phyloP scores from a whole-genome alignment of 768 basidiomycete species.

The Macrolepiota dolichaula region DNA sequence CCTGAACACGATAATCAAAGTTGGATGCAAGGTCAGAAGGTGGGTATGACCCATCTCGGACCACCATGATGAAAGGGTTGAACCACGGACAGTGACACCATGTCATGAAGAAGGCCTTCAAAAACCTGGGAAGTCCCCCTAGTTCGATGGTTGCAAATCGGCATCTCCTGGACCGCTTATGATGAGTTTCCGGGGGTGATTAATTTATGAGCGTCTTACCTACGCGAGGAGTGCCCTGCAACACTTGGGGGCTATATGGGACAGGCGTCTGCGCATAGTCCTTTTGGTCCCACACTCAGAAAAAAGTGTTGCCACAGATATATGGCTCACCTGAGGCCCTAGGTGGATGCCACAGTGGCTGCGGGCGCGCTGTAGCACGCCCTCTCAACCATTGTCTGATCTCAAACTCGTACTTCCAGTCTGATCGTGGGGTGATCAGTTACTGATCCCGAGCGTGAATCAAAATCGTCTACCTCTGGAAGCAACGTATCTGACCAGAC shows the following conservation, averaged over 20 bases:
- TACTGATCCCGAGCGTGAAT: background rate
- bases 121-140: too few relatives aligned
- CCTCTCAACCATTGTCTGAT: background rate
- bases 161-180: background rate
- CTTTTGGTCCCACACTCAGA: background rate
- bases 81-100: too few relatives aligned
- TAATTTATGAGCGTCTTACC: background rate
- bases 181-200: background rate
- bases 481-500: slow-evolving; percentile 12
- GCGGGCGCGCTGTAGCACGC: background rate
- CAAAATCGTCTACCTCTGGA: background rate
- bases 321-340: background rate
- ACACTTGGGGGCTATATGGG: background rate
- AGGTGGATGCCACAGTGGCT: background rate
- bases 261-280: too few relatives aligned
- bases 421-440: background rate
- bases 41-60: too few relatives aligned
- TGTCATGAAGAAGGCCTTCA: too few relatives aligned
- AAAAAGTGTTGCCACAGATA: background rate
- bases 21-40: too few relatives aligned
- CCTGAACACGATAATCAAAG: too few relatives aligned
- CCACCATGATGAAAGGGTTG: too few relatives aligned
- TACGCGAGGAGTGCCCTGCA: background rate
- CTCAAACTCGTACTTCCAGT: background rate
- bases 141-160: background rate